Evolutionary conservation across 441 rosid species (phyloP), one percentile per base, ranked within the genome.

Genomic region (Breynia disticha): DNA sequence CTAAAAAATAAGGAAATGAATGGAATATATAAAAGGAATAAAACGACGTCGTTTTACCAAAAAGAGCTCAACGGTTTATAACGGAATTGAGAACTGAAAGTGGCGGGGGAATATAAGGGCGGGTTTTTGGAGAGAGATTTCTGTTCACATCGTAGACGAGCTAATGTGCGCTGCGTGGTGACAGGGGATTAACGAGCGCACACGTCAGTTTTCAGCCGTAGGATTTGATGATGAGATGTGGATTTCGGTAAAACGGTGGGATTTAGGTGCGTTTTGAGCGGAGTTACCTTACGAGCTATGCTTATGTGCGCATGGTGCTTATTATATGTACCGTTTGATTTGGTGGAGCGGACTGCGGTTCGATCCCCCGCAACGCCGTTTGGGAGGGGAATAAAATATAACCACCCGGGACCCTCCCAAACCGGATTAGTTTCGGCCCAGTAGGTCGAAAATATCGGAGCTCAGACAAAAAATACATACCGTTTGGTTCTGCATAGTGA

Each of bases 111-210:
- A 22, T 22, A 37, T 11, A 48, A 28, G 50, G 19, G 37, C 19
- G 49, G 10, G 49, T 61, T 60, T 11, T 4, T 17, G 51, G 77
- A 56, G 67, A 73, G 64, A 60, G 74, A 67, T 70, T 64, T 68
- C 61, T 47, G 41, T 44, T 73, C 42, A 41, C 35, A 53, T 16
- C 32, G 57, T 48, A 28, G 55, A 17, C 9, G 7, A 17, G 59
- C 87, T 76, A 81, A 53, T 68, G 14, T 68, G 69, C 72, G 71
- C 83, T 60, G 20, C 1, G 3, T 16, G 50, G 44, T 62, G 48
- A 19, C 47, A 49, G 11, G 11, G 9, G 43, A 24, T 64, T 67
- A 60, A 65, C 61, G 46, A 48, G 65, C 57, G 77, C 70, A 56
- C 47, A 15, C 9, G 13, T 22, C 12, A 15, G 28, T 12, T 42